Evolutionary conservation across 2,329 filamentous ascomycete genomes (phyloP).

Genomic region (Lachnellula occidentalis): DNA sequence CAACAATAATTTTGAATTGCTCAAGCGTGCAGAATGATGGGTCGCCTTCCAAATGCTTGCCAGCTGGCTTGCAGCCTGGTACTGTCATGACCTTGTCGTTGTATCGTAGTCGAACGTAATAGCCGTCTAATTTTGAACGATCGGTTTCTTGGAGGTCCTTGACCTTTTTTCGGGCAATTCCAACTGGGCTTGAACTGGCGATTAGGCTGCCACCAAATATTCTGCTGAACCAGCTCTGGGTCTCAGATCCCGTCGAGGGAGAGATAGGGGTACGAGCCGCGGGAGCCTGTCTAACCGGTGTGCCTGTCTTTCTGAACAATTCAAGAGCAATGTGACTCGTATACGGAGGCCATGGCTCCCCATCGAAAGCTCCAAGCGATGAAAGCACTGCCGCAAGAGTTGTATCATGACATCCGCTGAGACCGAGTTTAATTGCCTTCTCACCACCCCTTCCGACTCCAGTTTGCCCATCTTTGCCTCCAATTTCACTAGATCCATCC

Average conservation of each 20-base stretch:
- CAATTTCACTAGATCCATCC: conserved; percentile 47
- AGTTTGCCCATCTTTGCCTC: conserved; percentile 33
- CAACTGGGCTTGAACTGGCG: conserved; percentile 28
- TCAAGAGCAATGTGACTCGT: conserved; percentile 90
- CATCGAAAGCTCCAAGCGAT: conserved; percentile 72
- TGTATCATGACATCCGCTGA: conserved; percentile 90
- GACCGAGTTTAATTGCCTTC: conserved; percentile 61
- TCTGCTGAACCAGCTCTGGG: conserved; percentile 22
- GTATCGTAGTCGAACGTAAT: conserved; percentile 87
- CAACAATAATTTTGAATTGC: conserved; percentile 88
- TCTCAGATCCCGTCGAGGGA: conserved; percentile 1
- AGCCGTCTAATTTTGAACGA: conserved; percentile 58
- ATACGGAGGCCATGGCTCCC: conserved; percentile 80
- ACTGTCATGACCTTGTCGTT: conserved; percentile 80
- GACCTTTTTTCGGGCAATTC: conserved; percentile 57
- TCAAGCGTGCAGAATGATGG: conserved; percentile 87
- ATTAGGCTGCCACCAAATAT: conserved; percentile 23
- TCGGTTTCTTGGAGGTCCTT: conserved; percentile 52
- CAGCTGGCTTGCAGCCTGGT: conserved; percentile 69
- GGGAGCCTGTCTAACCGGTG: conserved; percentile 1
- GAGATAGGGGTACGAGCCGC: conserved; percentile 14
- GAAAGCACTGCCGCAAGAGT: conserved; percentile 76
- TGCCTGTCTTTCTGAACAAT: conserved; percentile 60
- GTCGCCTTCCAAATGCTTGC: conserved; percentile 82
- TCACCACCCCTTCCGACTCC: conserved; percentile 41